Conservation (phyloP, 768 basidiomycete genomes). For the Calocera cornea region DNA sequence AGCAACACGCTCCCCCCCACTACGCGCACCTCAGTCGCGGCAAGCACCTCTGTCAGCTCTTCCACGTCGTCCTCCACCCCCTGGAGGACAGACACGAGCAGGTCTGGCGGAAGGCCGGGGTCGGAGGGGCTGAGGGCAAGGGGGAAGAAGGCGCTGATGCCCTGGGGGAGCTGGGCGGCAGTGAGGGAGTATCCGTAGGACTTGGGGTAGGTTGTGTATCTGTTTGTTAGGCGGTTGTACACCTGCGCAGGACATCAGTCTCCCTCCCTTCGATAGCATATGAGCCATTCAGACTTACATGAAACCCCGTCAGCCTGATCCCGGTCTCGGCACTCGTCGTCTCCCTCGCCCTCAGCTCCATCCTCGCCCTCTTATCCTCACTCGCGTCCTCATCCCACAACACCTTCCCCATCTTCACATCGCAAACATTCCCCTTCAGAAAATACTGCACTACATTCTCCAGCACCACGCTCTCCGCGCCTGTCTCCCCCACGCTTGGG, state of each 20-base stretch:
- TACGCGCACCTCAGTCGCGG: conserved; percentile 56
- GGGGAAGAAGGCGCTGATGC: conserved; percentile 69
- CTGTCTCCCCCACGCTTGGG: neutral
- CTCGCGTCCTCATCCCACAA: conserved; percentile 56
- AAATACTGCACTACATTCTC: conserved; percentile 71
- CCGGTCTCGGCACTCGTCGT: conserved; percentile 70
- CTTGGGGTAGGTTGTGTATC: conserved; percentile 54
- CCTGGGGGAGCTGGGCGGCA: conserved; percentile 54
- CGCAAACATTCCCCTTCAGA: conserved; percentile 70
- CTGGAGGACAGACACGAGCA: conserved; percentile 45
- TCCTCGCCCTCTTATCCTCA: conserved; percentile 62
- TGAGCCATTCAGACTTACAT: conserved; percentile 37
- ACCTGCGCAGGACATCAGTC: conserved; percentile 35
- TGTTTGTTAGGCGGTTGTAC: conserved; percentile 44
- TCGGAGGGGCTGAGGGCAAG: conserved; percentile 17
- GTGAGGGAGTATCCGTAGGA: conserved; percentile 67
- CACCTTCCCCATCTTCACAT: conserved; percentile 84
- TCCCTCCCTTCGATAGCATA: neutral
- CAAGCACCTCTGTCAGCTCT: conserved; percentile 38
- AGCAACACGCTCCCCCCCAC: conserved; percentile 71
- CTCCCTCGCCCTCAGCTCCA: conserved; percentile 52
- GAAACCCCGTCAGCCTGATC: conserved; percentile 75
- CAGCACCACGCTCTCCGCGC: conserved; percentile 57
- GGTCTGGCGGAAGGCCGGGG: conserved; percentile 41
- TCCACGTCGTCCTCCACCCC: conserved; percentile 18